Percentiles rank a stretch among this genome's conserved stretches.
These are phyloP conservation scores for Diphasiastrum complanatum DNA, from an alignment of 83 land plant genomes.

Conservation along the genomic window DNA sequence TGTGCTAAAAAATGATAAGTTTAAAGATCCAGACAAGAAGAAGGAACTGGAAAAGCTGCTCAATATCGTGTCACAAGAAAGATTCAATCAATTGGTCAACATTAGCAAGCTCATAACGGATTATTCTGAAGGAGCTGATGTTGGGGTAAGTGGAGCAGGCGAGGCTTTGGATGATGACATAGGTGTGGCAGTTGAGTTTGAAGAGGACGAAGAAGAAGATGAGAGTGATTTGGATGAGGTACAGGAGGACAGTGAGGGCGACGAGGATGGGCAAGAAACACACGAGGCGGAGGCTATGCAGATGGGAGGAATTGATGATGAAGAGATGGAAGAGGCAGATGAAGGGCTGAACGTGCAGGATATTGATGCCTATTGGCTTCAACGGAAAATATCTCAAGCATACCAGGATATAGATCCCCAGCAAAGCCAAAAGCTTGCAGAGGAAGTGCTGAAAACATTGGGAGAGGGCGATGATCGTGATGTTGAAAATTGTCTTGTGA, in stretches of 20 bases:
- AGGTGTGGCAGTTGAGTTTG: constrained; percentile 17
- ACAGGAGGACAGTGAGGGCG: constrained; percentile 9
- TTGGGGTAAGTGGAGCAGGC: neutral
- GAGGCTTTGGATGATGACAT: constrained; percentile 14
- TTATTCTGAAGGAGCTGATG: constrained; percentile 5
- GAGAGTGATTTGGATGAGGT: constrained; percentile 12
- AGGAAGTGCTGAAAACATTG: no score
- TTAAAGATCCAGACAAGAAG: no score
- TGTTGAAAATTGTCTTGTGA: no score
- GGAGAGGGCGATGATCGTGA: no score
- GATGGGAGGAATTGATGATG: constrained; percentile 15
- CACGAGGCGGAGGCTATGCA: constrained; percentile 9
- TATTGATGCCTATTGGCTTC: no score
- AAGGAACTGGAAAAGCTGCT: constrained; percentile 16
- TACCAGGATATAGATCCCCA: constrained; percentile 11
- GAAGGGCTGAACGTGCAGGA: constrained; percentile 15
- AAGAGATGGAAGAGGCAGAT: constrained; percentile 14
- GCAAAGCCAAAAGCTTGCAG: constrained; percentile 9
- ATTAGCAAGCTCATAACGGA: no score
- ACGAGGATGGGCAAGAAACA: no score
- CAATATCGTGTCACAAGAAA: constrained; percentile 2
- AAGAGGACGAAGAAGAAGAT: constrained; percentile 13
- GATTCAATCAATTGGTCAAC: no score
- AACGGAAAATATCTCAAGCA: constrained; percentile 13
- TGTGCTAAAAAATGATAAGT: constrained; percentile 11